Evolutionary conservation across 257 asterid species (phyloP), one percentile per base, ranked within the genome.

Genomic region (Rubia yunnanensis): DNA sequence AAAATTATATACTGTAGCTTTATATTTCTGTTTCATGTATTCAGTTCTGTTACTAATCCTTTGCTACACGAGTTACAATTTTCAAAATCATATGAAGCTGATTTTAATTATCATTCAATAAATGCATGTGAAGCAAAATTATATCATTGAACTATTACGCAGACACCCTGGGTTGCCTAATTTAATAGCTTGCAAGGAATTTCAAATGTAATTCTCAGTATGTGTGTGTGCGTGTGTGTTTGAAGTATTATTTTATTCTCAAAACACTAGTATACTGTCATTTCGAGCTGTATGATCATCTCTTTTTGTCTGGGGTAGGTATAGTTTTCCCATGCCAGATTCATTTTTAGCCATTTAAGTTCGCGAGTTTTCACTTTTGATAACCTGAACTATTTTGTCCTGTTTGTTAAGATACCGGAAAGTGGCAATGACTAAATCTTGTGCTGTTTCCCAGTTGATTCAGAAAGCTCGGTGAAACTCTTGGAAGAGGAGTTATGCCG

Each of bases 401-500:
- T 38, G 66, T 24, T 13, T 39, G 3, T 30, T 38, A 38, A 36
- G 54, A 18, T 18, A 62, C 27, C 38, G 5, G 20, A 15, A 39
- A 44, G 52, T 48, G 28, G 36, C 55, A 14, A 30, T 2, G 58
- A 50, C 31, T 10, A 11, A 57, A 17, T 58, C n/a, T 0, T n/a
- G 30, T 34, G 28, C 52, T 63, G 62, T 18, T 36, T 54, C 22
- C 31, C 52, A 80, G 84, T 71, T 77, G 78, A 65, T 71, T 77
- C 82, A 56, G 50, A 38, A 54, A 68, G 62, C 58, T 77, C 84
- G 0, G 38, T 60, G 60, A 77, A 76, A 32, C 63, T 46, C 30
- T 27, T 77, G 71, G 71, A 69, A 70, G 80, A 80, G 52, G 77
- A 71, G 66, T 31, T 80, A 22, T 44, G 54, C 18, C 27, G 60